Percentiles rank a stretch among this genome's conserved stretches.
These are phyloP conservation scores for Meredithiella fracta DNA, from an alignment of 2,329 filamentous ascomycete genomes.

Conservation along the genomic window DNA sequence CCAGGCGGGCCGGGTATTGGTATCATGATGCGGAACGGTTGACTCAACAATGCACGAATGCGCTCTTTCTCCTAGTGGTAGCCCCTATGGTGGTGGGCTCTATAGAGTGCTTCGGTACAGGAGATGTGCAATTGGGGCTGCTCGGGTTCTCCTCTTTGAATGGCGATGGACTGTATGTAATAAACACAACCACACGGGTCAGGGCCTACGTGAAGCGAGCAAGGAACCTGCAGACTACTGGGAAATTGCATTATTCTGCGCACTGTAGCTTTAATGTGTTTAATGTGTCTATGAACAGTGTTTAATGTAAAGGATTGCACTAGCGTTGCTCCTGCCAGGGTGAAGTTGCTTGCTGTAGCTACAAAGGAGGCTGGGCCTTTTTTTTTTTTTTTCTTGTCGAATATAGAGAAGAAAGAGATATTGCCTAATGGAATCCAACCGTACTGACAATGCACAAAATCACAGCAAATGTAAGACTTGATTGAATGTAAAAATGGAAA, in stretches of 20 bases:
- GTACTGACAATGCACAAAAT: too few relatives aligned
- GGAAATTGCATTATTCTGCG: not conserved
- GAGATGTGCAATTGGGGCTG: not conserved
- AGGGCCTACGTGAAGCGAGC: conserved; percentile 1
- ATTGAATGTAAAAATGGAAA: too few relatives aligned
- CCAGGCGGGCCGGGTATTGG: too few relatives aligned
- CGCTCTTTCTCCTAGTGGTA: too few relatives aligned
- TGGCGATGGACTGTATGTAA: not conserved
- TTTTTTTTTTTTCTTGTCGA: not conserved
- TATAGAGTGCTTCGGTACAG: not conserved
- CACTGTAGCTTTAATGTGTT: not conserved
- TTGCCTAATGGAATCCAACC: not conserved
- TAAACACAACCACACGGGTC: not conserved
- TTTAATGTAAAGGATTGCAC: not conserved
- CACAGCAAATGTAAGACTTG: too few relatives aligned
- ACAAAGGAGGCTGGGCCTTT: not conserved
- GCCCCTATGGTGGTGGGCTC: not conserved
- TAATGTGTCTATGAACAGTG: not conserved
- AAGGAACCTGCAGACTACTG: conserved; percentile 3
- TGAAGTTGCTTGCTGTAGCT: not conserved
- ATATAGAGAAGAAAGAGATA: not conserved
- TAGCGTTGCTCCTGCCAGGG: not conserved
- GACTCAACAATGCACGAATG: too few relatives aligned
- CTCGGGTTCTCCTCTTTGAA: not conserved
- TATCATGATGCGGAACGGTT: too few relatives aligned